These are phyloP conservation scores for Microdochium paspali DNA, from an alignment of 2,329 filamentous ascomycete species.

Conservation along the genomic window DNA sequence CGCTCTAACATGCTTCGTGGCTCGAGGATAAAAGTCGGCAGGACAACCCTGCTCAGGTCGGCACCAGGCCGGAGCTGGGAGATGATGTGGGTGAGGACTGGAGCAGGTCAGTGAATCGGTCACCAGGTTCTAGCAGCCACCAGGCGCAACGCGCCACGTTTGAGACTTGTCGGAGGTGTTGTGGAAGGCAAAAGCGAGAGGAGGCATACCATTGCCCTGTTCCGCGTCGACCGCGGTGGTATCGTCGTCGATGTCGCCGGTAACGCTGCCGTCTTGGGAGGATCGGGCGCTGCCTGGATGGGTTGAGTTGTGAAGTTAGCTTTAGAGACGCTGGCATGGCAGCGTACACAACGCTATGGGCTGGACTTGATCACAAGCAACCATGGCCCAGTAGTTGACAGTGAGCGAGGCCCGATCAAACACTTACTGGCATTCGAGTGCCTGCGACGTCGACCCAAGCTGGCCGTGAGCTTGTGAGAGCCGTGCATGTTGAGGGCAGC, in stretches of 20 bases:
- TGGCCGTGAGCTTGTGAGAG: background rate
- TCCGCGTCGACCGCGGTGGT: conserved; percentile 81
- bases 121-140: conserved; percentile 2
- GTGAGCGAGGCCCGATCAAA: too few relatives aligned
- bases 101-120: conserved; percentile 6
- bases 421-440: background rate
- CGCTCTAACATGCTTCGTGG: conserved; percentile 96
- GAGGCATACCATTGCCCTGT: conserved; percentile 76
- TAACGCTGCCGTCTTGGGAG: conserved; percentile 36
- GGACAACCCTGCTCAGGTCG: conserved; percentile 85
- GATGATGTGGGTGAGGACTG: conserved; percentile 94
- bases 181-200: background rate
- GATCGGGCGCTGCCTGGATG: conserved; percentile 45
- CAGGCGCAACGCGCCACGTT: background rate
- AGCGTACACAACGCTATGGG: too few relatives aligned
- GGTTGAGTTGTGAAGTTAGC: too few relatives aligned
- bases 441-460: background rate
- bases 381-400: too few relatives aligned
- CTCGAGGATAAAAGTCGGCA: conserved; percentile 97
- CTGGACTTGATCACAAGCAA: too few relatives aligned
- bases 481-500: background rate
- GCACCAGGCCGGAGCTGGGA: conserved; percentile 92
- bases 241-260: conserved; percentile 50
- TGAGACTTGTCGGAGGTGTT: conserved; percentile 2
- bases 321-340: conserved; percentile 12